Base-by-base conservation (phyloP, 352 stramenopile species). In the Phytophthora fragariae region DNA sequence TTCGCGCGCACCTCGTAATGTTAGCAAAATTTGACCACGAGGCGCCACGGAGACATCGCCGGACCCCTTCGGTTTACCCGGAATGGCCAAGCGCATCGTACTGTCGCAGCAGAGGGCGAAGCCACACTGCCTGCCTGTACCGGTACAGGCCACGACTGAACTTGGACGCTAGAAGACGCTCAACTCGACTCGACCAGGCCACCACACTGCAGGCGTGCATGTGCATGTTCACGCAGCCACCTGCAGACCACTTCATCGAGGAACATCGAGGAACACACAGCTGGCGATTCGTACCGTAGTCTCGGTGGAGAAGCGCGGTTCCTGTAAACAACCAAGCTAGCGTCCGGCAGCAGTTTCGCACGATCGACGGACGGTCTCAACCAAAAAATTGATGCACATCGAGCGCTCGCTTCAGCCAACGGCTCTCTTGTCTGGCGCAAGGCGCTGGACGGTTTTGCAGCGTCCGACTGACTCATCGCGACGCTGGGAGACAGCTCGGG, bases 371-470 rank as follows among this genome's bases (percentile, higher is more conserved):
- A 24, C 37, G 24, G 46, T 60, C 56, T 59, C 62, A 53, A 44
- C 54, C 55, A 75, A 75, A 75, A 67, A 71, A 71, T 75, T 55
- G 37, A 55, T 75, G 62, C 68, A 65, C 68, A 75, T 75, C 54
- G 50, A 71, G 54, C 17, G 57, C 57, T 41, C 54, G 58, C 33
- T 19, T 14, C 50, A 2, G 21, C 12, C 29, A 68, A 59, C 60
- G 67, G 55, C 61, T 75, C 68, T 75, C 21, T 52, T 47, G 39
- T 19, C 39, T 47, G 39, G 39, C 39, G 39, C 39, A 47, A 19
- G 39, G 39, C 39, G 39, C 14, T n/a, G 12, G 5, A 12, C 11
- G 0, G 37, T 46, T 46, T 12, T n/a, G 12, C 39, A 46, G 39
- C 39, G 14, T 17, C 19, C 6, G 8, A 69, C 54, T 74, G 68